Base-by-base conservation (phyloP, 2,329 filamentous ascomycete genomes). In the Penicillium sp. region DNA sequence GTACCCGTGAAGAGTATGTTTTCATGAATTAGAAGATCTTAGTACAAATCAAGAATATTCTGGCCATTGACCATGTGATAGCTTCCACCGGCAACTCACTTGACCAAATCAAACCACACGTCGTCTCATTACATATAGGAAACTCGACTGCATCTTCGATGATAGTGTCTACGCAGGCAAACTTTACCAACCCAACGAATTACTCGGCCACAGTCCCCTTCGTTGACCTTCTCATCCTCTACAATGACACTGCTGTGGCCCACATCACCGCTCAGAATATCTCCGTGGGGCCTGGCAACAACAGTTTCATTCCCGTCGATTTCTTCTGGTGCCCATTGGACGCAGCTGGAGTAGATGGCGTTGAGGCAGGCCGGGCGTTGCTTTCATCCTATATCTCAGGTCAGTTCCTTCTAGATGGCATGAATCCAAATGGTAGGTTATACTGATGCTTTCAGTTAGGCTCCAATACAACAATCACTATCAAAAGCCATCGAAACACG, bases 1-100 rank as follows among this genome's bases (percentile, higher is more conserved):
- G 87, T 99, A 69, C 89, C 89, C 75, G 85, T 97, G 79, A 95
- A 96, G 84, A 89, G 91, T 96, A 88, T 86, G 92, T 90, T 67
- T 57, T 60, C 58, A 41, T 58, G 43, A 43, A 30, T 31, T 64
- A 58, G 53, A 58, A 43, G n/a, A 50, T 41, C 26, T 41, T 60
- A 55, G 48, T 60, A 59, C 63, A 65, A 67, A 65, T 61, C 30
- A 22, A 60, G 19, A 36, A 36, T 49, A 55, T 50, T 55, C 33
- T 46, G 63, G 51, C 52, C 52, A 61, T 64, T 70, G 55, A 67
- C 58, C 42, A 56, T 47, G 42, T 60, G 59, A 61, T 72, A 89
- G 88, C 85, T 63, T 78, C 88, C 49, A 81, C 83, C 50, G 79
- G 80, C 53, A 81, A 82, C 59, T 76, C 72, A 14, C 65, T 82